Conservation (phyloP, 768 basidiomycete species). For the Leucocoprinus leucothites region DNA sequence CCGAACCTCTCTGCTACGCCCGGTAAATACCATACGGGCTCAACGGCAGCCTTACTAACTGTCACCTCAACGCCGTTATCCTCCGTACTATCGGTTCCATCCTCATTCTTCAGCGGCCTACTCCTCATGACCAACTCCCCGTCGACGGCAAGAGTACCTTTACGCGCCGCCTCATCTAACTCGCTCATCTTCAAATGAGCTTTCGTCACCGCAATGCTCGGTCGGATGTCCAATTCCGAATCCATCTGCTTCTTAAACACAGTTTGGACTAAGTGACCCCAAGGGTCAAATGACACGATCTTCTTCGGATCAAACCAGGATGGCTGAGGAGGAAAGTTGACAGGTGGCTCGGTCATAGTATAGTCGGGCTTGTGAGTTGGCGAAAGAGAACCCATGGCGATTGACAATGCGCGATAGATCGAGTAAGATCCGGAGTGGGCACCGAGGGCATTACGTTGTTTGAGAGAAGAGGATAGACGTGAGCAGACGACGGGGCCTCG, state of each 20-base stretch:
- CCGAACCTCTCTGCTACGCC: conserved; percentile 93
- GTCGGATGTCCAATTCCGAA: conserved; percentile 79
- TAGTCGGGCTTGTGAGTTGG: conserved; percentile 84
- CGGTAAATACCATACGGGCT: conserved; percentile 95
- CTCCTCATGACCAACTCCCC: conserved; percentile 80
- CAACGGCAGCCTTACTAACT: conserved; percentile 91
- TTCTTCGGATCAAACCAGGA: conserved; percentile 73
- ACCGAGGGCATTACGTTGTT: conserved; percentile 89
- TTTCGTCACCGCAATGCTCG: conserved; percentile 90
- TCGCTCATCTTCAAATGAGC: conserved; percentile 95
- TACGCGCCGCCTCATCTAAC: conserved; percentile 76
- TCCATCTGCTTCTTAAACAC: conserved; percentile 64
- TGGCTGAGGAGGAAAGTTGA: conserved; percentile 72
- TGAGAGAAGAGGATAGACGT: conserved; percentile 79
- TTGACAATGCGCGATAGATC: conserved; percentile 90
- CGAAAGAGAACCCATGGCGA: conserved; percentile 82
- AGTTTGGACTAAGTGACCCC: conserved; percentile 82
- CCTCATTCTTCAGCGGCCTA: conserved; percentile 56
- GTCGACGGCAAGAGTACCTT: conserved; percentile 73
- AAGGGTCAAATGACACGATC: conserved; percentile 94
- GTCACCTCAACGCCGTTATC: conserved; percentile 84
- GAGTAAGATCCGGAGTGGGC: conserved; percentile 94
- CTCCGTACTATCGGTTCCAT: conserved; percentile 49
- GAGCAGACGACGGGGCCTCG: conserved; percentile 91
- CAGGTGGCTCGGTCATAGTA: conserved; percentile 79